Conservation (phyloP, 1,284 basidiomycete genomes). For the Ustilago cynodontis region DNA sequence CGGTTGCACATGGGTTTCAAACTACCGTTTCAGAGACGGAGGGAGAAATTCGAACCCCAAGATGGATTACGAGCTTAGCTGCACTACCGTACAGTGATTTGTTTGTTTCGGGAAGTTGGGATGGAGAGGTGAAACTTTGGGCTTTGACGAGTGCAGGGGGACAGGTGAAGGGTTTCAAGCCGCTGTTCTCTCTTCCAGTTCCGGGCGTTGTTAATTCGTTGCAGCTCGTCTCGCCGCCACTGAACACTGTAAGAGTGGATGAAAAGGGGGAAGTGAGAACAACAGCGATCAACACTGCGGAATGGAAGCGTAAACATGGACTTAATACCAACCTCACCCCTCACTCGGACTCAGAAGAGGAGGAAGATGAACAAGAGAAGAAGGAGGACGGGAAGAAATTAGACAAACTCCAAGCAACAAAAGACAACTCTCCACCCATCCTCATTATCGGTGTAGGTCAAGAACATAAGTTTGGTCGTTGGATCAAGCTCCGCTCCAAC, state of each 20-base stretch:
- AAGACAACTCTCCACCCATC: constrained; percentile 70
- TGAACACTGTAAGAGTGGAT: constrained; percentile 7
- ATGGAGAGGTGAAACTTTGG: constrained; percentile 87
- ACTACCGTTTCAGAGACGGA: constrained; percentile 77
- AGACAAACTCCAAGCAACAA: constrained; percentile 26
- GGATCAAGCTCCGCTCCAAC: constrained; percentile 75
- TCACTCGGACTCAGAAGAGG: not conserved
- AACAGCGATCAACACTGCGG: constrained; percentile 5
- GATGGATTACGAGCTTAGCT: constrained; percentile 90
- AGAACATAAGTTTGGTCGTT: constrained; percentile 89
- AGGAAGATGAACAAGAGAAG: not conserved
- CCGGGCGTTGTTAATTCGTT: constrained; percentile 89
- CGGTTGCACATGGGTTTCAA: constrained; percentile 87
- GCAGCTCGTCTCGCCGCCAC: constrained; percentile 79
- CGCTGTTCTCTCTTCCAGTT: constrained; percentile 76
- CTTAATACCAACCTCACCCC: constrained; percentile 11
- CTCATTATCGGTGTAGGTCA: constrained; percentile 85
- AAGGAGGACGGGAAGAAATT: not conserved
- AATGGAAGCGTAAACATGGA: constrained; percentile 43
- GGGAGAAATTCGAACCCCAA: constrained; percentile 80
- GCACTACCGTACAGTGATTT: constrained; percentile 88
- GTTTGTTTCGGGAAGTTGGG: constrained; percentile 93
- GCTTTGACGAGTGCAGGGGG: constrained; percentile 76
- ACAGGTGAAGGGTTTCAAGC: constrained; percentile 79
- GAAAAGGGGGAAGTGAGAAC: not conserved